phyloP scores from a whole-genome alignment of 2,329 filamentous ascomycete species.

The Colletotrichum sp. region DNA sequence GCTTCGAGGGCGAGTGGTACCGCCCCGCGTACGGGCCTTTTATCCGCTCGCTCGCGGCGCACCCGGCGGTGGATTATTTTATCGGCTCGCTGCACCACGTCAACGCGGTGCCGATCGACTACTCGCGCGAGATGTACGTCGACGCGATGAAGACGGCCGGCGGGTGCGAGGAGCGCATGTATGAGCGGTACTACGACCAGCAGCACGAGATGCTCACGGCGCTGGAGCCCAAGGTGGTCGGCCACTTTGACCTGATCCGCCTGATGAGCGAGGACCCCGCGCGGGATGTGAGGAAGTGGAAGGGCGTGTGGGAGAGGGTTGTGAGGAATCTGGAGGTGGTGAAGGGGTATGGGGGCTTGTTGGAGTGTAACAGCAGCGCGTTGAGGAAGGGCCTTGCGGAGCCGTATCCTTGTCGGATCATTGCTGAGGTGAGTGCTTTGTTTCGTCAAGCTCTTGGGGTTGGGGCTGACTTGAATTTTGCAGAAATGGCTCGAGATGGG shows the following conservation, averaged over 20 bases:
- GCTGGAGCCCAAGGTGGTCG: conserved; percentile 78
- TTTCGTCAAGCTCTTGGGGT: not conserved
- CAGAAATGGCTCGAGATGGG: conserved; percentile 75
- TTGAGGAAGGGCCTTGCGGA: conserved; percentile 89
- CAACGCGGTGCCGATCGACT: conserved; percentile 87
- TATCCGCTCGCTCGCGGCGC: conserved; percentile 62
- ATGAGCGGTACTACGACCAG: conserved; percentile 85
- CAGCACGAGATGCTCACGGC: conserved; percentile 81
- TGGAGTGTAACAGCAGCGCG: conserved; percentile 90
- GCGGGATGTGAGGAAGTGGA: conserved; percentile 61
- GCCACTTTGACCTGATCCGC: conserved; percentile 92
- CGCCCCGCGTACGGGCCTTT: conserved; percentile 65
- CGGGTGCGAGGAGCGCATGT: conserved; percentile 73
- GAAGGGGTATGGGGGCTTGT: conserved; percentile 74
- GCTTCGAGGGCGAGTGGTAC: conserved; percentile 95
- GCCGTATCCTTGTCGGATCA: conserved; percentile 82
- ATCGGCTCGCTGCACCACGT: conserved; percentile 94
- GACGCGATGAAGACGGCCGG: conserved; percentile 58
- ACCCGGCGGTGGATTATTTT: conserved; percentile 82
- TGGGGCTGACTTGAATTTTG: not conserved
- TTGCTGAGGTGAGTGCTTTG: conserved; percentile 70
- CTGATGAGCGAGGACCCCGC: conserved; percentile 76
- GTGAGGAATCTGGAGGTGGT: conserved; percentile 76
- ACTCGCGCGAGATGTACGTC: conserved; percentile 71
- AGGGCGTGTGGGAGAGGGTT: conserved; percentile 75